These are phyloP conservation scores for Aspergillus ruber DNA, from an alignment of 2,329 filamentous ascomycete genomes.

Conservation along the genomic window DNA sequence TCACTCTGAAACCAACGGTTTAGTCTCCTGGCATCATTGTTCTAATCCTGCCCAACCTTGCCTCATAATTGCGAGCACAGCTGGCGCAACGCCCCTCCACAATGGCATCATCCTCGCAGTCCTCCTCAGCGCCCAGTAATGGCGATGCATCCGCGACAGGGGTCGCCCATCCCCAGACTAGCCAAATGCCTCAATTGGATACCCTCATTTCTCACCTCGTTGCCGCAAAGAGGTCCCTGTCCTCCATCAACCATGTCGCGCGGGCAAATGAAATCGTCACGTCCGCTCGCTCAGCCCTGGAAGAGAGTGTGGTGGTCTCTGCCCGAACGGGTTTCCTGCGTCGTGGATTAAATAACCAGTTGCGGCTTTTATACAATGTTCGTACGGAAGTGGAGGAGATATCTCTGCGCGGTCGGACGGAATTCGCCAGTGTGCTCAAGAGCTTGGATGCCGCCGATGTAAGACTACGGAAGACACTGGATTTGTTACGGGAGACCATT, in stretches of 20 bases:
- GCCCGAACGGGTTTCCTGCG: constrained; percentile 64
- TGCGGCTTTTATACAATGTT: constrained; percentile 39
- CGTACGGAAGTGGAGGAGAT: constrained; percentile 39
- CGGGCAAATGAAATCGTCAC: constrained; percentile 82
- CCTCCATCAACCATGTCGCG: constrained; percentile 73
- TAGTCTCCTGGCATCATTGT: neutral
- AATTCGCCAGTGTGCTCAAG: constrained; percentile 46
- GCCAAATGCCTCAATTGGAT: constrained; percentile 51
- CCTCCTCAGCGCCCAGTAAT: constrained; percentile 20
- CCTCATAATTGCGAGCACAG: neutral
- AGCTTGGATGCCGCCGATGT: constrained; percentile 55
- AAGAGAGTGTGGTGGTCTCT: constrained; percentile 68
- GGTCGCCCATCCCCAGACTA: constrained; percentile 10
- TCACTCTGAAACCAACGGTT: neutral
- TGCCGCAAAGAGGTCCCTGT: constrained; percentile 78
- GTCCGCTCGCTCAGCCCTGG: constrained; percentile 65
- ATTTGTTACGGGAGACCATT: constrained; percentile 50
- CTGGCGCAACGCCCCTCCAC: neutral
- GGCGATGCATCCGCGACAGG: constrained; percentile 6
- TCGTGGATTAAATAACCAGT: constrained; percentile 49
- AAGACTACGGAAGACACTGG: constrained; percentile 51
- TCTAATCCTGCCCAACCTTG: neutral
- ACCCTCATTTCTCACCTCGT: constrained; percentile 77
- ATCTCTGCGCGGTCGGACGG: constrained; percentile 35
- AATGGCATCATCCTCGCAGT: constrained; percentile 28